phyloP scores from a whole-genome alignment of 768 basidiomycete species.

The Leucocoprinus birnbaumii region DNA sequence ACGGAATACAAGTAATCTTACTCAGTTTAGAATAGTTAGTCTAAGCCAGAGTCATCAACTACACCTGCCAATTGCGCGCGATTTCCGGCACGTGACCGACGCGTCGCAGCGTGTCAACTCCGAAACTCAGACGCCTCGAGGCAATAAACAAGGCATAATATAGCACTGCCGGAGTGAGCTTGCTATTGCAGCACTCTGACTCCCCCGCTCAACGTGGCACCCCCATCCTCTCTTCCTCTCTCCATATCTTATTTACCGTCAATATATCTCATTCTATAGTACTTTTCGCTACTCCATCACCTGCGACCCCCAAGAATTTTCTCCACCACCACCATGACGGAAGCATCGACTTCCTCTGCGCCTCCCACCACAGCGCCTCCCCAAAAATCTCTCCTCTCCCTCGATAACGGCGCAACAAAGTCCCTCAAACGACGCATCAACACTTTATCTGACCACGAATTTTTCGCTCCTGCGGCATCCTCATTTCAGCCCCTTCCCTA shows the following conservation, averaged over 20 bases:
- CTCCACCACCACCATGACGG: constrained; percentile 14
- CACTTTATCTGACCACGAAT: constrained; percentile 46
- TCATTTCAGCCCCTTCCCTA: constrained; percentile 70
- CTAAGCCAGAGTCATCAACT: too few species aligned
- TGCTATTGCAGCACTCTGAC: constrained; percentile 1
- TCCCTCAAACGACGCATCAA: constrained; percentile 46
- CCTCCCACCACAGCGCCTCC: constrained; percentile 18
- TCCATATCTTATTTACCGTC: constrained; percentile 5
- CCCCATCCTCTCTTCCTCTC: constrained; percentile 7
- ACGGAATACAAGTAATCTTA: constrained; percentile 2
- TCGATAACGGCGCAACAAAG: constrained; percentile 20
- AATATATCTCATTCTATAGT: background rate
- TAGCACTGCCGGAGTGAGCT: constrained; percentile 7
- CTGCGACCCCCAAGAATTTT: background rate
- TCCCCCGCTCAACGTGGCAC: constrained; percentile 7
- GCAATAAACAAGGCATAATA: constrained; percentile 28
- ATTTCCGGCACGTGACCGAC: constrained; percentile 30
- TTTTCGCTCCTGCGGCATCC: constrained; percentile 61
- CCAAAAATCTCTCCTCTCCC: constrained; percentile 20
- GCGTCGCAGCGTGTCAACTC: constrained; percentile 37
- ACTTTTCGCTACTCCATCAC: background rate
- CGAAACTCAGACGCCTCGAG: constrained; percentile 24
- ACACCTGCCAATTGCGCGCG: too few species aligned
- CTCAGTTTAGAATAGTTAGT: background rate
- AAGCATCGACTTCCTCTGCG: constrained; percentile 10